phyloP scores from a whole-genome alignment of 805 yeast genomes.

The Geotrichum ghanense region DNA sequence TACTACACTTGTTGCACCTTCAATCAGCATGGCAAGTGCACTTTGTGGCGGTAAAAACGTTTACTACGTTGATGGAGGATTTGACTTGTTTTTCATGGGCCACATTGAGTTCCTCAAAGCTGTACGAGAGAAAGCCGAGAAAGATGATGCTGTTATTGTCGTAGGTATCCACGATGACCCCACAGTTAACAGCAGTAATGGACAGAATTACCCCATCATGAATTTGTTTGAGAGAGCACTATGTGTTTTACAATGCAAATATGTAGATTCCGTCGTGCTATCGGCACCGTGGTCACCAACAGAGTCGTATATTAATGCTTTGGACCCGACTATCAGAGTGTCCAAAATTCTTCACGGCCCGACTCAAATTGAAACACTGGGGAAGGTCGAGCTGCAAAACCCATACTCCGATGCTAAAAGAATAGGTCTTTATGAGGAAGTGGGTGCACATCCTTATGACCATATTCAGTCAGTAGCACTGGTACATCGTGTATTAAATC shows the following conservation, averaged over 20 bases:
- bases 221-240: slow-evolving; percentile 73
- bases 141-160: slow-evolving; percentile 36
- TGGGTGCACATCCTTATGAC: slow-evolving; percentile 47
- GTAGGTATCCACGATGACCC: slow-evolving; percentile 60
- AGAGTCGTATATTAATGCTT: slow-evolving; percentile 27
- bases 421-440: slow-evolving; percentile 29
- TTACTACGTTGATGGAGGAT: slow-evolving; percentile 68
- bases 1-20: slow-evolving; percentile 16
- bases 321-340: slow-evolving; percentile 29
- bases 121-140: slow-evolving; percentile 31
- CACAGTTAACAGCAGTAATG: slow-evolving; percentile 44
- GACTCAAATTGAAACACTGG: slow-evolving; percentile 29
- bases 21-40: slow-evolving; percentile 4
- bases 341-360: slow-evolving; percentile 48
- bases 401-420: slow-evolving; percentile 30
- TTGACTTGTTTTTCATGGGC: slow-evolving; percentile 89
- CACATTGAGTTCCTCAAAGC: slow-evolving; percentile 64
- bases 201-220: slow-evolving; percentile 73
- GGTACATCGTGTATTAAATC: slow-evolving; percentile 58
- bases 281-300: slow-evolving; percentile 53
- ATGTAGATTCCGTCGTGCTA: slow-evolving; percentile 68
- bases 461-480: slow-evolving; percentile 61
- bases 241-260: slow-evolving; percentile 79
- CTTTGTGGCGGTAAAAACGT: slow-evolving; percentile 15
- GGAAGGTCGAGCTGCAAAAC: slow-evolving; percentile 14